Percentiles rank a stretch among this genome's conserved stretches.
These are phyloP conservation scores for Tetraselmis striata DNA, from an alignment of 139 green algal species.

Conservation along the genomic window DNA sequence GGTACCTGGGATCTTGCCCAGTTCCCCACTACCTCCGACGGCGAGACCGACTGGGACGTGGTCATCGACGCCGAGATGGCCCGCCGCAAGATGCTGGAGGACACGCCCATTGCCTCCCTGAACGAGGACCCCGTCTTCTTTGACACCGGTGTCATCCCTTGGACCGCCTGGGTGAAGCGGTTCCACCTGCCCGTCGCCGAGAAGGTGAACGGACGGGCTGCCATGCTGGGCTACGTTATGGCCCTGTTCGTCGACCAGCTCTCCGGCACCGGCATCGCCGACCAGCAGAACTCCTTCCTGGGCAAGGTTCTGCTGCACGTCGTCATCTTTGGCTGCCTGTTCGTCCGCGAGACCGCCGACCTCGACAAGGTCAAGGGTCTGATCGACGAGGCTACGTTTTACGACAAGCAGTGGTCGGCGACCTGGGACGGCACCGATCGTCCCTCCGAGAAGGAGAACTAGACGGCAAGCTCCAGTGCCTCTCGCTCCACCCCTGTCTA, in stretches of 20 bases:
- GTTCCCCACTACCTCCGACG: constrained; percentile 11
- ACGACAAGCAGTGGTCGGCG: constrained; percentile 78
- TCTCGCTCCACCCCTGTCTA: too few relatives aligned
- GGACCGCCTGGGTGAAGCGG: constrained; percentile 88
- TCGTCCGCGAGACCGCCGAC: constrained; percentile 52
- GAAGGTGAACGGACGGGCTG: constrained; percentile 89
- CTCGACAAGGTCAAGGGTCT: constrained; percentile 76
- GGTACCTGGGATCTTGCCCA: constrained; percentile 38
- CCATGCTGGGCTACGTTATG: constrained; percentile 88
- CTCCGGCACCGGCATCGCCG: constrained; percentile 69
- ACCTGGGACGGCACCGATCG: constrained; percentile 66
- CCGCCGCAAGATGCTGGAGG: constrained; percentile 77
- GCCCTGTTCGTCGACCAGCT: constrained; percentile 71
- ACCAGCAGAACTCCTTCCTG: constrained; percentile 89
- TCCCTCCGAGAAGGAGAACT: constrained; percentile 52
- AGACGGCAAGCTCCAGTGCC: too few relatives aligned
- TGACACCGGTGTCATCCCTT: constrained; percentile 87
- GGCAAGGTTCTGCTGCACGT: constrained; percentile 83
- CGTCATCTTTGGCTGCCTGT: constrained; percentile 70
- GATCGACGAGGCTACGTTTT: constrained; percentile 89
- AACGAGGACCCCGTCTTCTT: constrained; percentile 87
- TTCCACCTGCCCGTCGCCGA: constrained; percentile 89
- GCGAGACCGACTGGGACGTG: constrained; percentile 42
- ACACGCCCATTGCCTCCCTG: constrained; percentile 64
- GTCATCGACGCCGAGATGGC: constrained; percentile 89